phyloP scores from a whole-genome alignment of 805 yeast species.

The Candida piceae region DNA sequence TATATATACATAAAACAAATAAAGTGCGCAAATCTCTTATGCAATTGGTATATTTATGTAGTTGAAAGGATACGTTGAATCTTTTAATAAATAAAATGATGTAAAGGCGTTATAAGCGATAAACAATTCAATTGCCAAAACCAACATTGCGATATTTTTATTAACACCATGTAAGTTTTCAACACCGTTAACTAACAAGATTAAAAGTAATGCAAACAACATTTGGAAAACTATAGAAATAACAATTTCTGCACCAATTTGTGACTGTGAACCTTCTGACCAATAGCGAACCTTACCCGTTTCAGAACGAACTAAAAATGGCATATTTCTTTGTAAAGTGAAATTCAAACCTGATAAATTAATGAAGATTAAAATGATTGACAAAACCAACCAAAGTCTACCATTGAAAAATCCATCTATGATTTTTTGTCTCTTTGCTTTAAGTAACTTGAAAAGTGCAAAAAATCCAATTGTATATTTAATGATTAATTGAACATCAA shows the following conservation, averaged over 20 bases:
- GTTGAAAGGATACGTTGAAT: constrained; percentile 44
- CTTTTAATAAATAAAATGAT: constrained; percentile 41
- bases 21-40: constrained; percentile 1
- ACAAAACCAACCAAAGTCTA: constrained; percentile 21
- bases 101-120: constrained; percentile 37
- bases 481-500: constrained; percentile 38
- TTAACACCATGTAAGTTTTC: constrained; percentile 1
- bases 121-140: constrained; percentile 31
- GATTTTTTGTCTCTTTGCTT: constrained; percentile 38
- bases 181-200: constrained; percentile 32
- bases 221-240: constrained; percentile 48
- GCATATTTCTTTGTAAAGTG: constrained; percentile 53
- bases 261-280: constrained; percentile 63
- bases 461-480: constrained; percentile 44
- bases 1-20: too few species aligned
- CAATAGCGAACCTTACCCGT: constrained; percentile 42
- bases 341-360: constrained; percentile 63
- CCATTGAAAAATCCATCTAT: constrained; percentile 15
- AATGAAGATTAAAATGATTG: constrained; percentile 36
- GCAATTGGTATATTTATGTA: constrained; percentile 16
- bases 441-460: constrained; percentile 39
- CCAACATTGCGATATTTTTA: constrained; percentile 13
- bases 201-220: constrained; percentile 37
- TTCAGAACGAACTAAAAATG: constrained; percentile 53
- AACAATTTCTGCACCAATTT: constrained; percentile 64